These are phyloP conservation scores for Mycena venus DNA, from an alignment of 768 basidiomycete species.

Conservation along the genomic window DNA sequence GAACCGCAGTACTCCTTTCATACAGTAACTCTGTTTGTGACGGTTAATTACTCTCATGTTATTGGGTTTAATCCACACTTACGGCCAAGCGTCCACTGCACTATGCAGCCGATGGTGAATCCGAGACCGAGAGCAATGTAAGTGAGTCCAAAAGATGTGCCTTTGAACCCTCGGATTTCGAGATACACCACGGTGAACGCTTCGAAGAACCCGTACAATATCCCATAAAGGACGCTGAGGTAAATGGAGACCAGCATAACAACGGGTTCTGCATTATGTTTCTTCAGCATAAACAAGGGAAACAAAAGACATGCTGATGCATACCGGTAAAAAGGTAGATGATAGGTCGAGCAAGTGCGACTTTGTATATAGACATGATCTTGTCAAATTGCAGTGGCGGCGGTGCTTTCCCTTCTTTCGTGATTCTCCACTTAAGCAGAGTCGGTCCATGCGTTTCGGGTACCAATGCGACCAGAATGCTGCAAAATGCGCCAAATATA, in stretches of 20 bases:
- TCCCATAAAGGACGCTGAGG: conserved; percentile 31
- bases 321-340: conserved; percentile 31
- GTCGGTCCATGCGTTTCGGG: conserved; percentile 36
- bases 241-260: conserved; percentile 31
- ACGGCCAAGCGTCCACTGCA: conserved; percentile 26
- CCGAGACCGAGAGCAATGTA: conserved; percentile 31
- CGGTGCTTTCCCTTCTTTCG: conserved; percentile 3
- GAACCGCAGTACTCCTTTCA: background rate
- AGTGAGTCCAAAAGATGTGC: conserved; percentile 27
- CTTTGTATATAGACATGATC: conserved; percentile 18
- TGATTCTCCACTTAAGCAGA: conserved; percentile 24
- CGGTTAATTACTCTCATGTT: background rate
- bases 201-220: conserved; percentile 35
- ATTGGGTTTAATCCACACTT: background rate
- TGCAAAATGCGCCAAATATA: conserved; percentile 22
- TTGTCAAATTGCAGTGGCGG: background rate
- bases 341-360: conserved; percentile 23
- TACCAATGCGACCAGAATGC: conserved; percentile 15
- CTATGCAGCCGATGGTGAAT: conserved; percentile 2
- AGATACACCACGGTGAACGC: conserved; percentile 25
- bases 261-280: conserved; percentile 21
- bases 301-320: background rate
- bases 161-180: conserved; percentile 23
- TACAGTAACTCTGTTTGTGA: conserved; percentile 18
- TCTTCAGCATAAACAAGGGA: background rate